A percentile compares a stretch with the other conserved stretches of the same genome.
These are phyloP conservation scores for Fomitopsis pinicola DNA, from an alignment of 1,284 basidiomycete species.

Conservation along the genomic window DNA sequence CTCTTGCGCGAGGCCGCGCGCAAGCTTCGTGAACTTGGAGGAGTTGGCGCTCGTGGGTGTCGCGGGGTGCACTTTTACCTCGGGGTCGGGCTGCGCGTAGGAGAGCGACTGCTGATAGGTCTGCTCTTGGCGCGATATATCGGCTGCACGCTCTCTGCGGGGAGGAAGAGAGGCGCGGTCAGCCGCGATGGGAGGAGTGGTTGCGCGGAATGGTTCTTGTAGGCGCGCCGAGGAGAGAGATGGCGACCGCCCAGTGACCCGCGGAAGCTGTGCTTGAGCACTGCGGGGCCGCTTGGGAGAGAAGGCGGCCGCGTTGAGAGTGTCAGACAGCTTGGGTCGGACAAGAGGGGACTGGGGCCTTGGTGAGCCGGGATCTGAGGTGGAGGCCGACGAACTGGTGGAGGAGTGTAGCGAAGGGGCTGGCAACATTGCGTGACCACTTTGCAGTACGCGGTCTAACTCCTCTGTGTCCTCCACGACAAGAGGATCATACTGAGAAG, in stretches of 20 bases:
- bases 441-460: conserved; percentile 56
- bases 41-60: conserved; percentile 39
- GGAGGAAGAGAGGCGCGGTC: background rate
- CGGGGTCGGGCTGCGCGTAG: conserved; percentile 31
- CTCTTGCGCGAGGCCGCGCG: conserved; percentile 48
- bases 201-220: conserved; percentile 1
- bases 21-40: conserved; percentile 57
- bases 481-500: background rate
- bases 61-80: conserved; percentile 50
- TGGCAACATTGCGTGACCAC: conserved; percentile 39
- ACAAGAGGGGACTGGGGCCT: conserved; percentile 22
- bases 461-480: conserved; percentile 57
- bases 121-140: background rate
- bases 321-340: conserved; percentile 62
- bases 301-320: conserved; percentile 59
- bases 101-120: conserved; percentile 14
- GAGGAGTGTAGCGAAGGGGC: conserved; percentile 35
- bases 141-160: background rate
- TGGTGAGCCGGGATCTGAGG: conserved; percentile 34
- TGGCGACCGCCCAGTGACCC: conserved; percentile 8
- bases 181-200: conserved; percentile 7
- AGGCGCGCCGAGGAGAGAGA: conserved; percentile 1
- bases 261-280: conserved; percentile 29
- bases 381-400: conserved; percentile 40
- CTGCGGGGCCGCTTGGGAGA: conserved; percentile 67